Evolutionary conservation across 345 rosid genomes (phyloP).

Genomic region (Pugionium cornutum): DNA sequence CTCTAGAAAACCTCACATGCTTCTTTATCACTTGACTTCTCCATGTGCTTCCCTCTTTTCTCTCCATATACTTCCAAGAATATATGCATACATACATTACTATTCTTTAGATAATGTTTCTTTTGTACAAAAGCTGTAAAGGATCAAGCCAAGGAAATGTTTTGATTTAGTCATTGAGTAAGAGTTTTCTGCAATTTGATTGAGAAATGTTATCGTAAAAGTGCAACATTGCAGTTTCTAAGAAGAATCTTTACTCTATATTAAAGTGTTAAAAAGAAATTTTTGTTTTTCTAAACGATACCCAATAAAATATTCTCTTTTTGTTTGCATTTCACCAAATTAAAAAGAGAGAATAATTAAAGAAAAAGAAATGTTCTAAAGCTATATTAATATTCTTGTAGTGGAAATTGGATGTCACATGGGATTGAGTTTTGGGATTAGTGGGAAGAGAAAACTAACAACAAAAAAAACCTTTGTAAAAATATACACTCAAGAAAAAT

Average conservation of each 20-base stretch:
- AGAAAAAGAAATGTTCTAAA: too few species aligned
- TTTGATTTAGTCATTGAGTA: neutral
- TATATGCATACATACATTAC: neutral
- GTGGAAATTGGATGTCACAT: constrained; percentile 40
- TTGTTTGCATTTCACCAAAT: too few species aligned
- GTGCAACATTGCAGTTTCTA: constrained; percentile 32
- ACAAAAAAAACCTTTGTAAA: constrained; percentile 39
- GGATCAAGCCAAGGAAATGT: neutral
- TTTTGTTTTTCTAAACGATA: too few species aligned
- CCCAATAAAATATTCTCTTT: too few species aligned
- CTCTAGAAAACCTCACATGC: constrained; percentile 43
- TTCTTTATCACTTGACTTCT: constrained; percentile 39
- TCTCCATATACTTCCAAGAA: constrained; percentile 32
- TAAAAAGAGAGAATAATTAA: too few species aligned
- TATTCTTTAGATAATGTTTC: too few species aligned
- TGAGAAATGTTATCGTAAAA: too few species aligned
- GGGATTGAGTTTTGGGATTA: constrained; percentile 30
- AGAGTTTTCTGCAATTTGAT: too few species aligned
- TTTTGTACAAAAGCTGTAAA: too few species aligned
- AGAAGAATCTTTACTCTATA: constrained; percentile 37
- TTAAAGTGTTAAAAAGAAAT: neutral
- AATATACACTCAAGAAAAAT: constrained; percentile 42
- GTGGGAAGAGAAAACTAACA: constrained; percentile 34
- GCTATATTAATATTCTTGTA: neutral
- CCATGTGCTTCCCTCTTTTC: constrained; percentile 21